Evolutionary conservation across 345 rosid genomes (phyloP), one percentile per base, ranked within the genome.

Genomic region (Barbarea vulgaris): DNA sequence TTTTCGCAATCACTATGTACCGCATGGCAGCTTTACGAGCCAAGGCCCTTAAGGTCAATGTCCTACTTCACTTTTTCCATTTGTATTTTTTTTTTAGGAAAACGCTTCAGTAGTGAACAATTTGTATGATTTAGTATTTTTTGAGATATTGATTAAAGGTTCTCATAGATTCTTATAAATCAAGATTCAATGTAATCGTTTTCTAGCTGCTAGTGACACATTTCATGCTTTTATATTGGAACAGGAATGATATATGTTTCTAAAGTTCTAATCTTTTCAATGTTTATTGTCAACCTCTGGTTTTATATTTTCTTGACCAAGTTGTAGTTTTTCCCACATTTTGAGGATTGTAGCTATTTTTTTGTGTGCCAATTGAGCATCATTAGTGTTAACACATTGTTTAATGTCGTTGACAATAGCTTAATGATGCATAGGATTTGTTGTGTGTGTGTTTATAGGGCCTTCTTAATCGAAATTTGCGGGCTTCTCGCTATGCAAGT

Each of bases 21-120:
- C 86, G 88, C 63, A 66, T 72, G 19, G 85, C 86, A 56, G 87
- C 86, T 58, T 84, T 75, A 58, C 84, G 87, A 69, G 83, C 85
- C 17, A 81, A 86, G 52, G 51, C 86, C 69, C 78, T 84, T 73
- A 84, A 82, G 87, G 89, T 89, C 69, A 60, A 73, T 82, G 17
- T 25, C 58, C 11, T 13, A 15, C 7, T 42, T 46, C 74, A 30
- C 46, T 6, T 60, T 19, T 25, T 15, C 36, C 24, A 22, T 15
- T 7, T 4, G 9, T 1, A 53, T 7, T 5, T 10, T 13, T 12
- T 5, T 14, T 54, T 44, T 12, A 27, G 18, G 22, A 57, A 66
- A 37, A 37, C 25, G 65, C n/a, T 69, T 39, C 18, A 30, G 25
- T 30, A 69, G 25, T 46, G 65, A 12, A 56, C 79, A 53, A 11